Evolutionary conservation across 2,329 filamentous ascomycete species (phyloP), one percentile per base, ranked within the genome.

Genomic region (Aspergillus udagawae): DNA sequence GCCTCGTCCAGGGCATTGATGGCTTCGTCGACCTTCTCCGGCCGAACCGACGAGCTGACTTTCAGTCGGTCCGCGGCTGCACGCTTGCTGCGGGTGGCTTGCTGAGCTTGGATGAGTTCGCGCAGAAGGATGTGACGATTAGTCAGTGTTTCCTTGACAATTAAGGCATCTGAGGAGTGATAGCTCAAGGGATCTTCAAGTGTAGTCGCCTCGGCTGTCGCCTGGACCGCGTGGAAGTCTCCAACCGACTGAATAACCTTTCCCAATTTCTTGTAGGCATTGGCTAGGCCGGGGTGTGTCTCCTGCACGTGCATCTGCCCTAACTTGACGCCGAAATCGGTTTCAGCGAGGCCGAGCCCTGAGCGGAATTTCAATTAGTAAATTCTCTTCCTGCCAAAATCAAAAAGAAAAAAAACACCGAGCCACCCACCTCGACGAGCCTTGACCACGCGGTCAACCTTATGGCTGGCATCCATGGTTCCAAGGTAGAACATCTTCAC

Each of bases 11-110:
- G 83, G 4, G 91, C 85, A 20, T 86, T 83, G 68, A 99, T 95
- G n/a, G 94, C 94, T 75, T 99, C 94, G 72, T 99, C 94, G 28
- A 97, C 94, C 78, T 97, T 99, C 71, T 99, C 94, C 38, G 89
- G 84, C 60, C 91, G 89, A 38, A 99, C 92, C 57, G 87, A 94
- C 17, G 90, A 89, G 73, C 87, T 91, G 20, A 88, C 86, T 71
- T 95, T 96, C 59, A 99, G 82, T 48, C 94, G 86, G 73, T 97
- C 92, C 1, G 92, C 92, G 1, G 92, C 91, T 61, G 87, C 86
- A 42, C 94, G 84, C 73, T 92, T 94, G 74, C 86, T 90, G 61
- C 90, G 86, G 1, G 92, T 92, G 23, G 81, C 82, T 71, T 96
- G 90, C 72, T 97, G 92, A 0, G 94, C 92, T 75, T 97, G 91